Base-by-base conservation (phyloP, 2,329 filamentous ascomycete genomes). In the Trichoderma sp. region DNA sequence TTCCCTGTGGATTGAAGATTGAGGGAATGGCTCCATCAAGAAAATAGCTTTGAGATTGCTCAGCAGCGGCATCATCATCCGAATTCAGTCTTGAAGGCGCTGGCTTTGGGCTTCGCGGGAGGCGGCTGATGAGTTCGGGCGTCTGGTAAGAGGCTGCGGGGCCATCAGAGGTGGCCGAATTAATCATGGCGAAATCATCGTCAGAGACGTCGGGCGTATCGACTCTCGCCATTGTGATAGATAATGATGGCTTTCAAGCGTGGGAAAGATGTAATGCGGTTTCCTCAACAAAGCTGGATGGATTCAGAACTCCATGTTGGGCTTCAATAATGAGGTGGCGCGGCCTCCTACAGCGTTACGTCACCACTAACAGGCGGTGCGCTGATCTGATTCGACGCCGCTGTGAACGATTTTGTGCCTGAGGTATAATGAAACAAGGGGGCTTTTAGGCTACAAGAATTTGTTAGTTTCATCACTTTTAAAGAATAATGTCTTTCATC, bases 151-250 rank as follows among this genome's bases (percentile, higher is more conserved):
- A 30, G 24, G 28, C 60, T 10, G 51, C 21, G n/a, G 60, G 60
- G 34, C 49, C 37, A n/a, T 64, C 60, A 14, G 11, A 43, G 24
- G 60, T 32, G 24, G 51, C 34, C 60, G 60, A 55, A 16, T 64
- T 55, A 51, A 64, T 13, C 49, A 64, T 64, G 51, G 60, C 60
- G 32, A 64, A 64, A 14, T 64, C 60, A 30, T 64, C 60, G n/a
- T 64, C 60, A 3, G 60, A 64, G 49, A 55, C 60, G 32, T 64
- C 60, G 1, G 60, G 60, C 0, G 60, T 55, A 52, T 52, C 34
- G 24, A 55, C 14, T 43, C 32, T 55, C 32, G 60, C 60, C 60
- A 64, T 64, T 30, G 14, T 43, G n/a, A 26, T 11, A 24, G 14
- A 49, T 8, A 3, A 13, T 11, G 21, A 13, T 24, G 24, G 11